Percentiles rank a stretch among this genome's conserved stretches.
Evolutionary conservation across 352 stramenopile genomes (phyloP).

Genomic region (Phytophthora fragariae): DNA sequence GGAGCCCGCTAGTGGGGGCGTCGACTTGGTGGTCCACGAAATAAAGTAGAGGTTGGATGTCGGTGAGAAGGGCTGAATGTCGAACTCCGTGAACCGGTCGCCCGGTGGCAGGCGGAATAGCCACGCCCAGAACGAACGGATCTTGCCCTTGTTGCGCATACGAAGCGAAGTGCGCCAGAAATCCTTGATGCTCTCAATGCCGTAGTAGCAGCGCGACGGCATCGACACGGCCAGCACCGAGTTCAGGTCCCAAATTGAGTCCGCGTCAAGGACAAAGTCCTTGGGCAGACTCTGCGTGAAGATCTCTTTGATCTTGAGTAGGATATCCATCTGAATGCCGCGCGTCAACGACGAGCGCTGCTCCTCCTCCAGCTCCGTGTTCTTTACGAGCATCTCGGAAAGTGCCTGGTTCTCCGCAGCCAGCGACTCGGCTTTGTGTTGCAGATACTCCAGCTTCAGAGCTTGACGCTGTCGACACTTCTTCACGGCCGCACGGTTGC

Average conservation of each 20-base stretch:
- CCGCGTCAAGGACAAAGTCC: conserved; percentile 85
- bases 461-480: conserved; percentile 85
- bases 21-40: conserved; percentile 86
- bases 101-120: conserved; percentile 78
- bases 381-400: conserved; percentile 81
- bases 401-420: conserved; percentile 73
- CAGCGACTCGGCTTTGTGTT: conserved; percentile 74
- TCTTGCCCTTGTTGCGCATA: conserved; percentile 91
- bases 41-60: conserved; percentile 86
- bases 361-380: conserved; percentile 63
- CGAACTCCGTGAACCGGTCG: conserved; percentile 80
- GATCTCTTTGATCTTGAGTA: conserved; percentile 91
- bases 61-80: conserved; percentile 77
- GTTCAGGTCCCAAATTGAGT: conserved; percentile 88
- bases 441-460: conserved; percentile 83
- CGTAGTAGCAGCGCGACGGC: conserved; percentile 87
- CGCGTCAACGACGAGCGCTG: conserved; percentile 72
- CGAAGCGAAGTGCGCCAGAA: conserved; percentile 86
- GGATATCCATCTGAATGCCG: conserved; percentile 88
- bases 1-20: conserved; percentile 67
- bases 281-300: conserved; percentile 88
- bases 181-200: conserved; percentile 89
- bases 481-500: conserved; percentile 86
- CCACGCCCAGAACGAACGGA: conserved; percentile 88
- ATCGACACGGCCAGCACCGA: conserved; percentile 87